Evolutionary conservation across 495 filamentous ascomycete genomes (phyloP).

Genomic region (Aspergillus nanangensis): DNA sequence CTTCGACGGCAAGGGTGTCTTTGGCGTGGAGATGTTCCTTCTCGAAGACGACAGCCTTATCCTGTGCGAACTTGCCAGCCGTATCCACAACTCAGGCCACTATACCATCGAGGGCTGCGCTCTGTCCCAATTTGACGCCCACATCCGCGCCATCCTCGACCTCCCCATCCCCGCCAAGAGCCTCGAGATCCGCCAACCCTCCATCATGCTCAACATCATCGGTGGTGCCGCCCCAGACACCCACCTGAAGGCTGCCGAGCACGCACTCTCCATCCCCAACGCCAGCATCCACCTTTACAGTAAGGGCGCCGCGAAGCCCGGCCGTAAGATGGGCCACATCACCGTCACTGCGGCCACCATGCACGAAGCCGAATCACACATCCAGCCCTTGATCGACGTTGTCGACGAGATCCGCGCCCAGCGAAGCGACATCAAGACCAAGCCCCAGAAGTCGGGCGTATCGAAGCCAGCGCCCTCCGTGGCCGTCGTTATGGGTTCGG

Average conservation of each 20-base stretch:
- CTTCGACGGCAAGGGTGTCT: constrained; percentile 86
- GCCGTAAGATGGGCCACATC: constrained; percentile 93
- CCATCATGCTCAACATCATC: constrained; percentile 97
- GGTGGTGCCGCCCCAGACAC: constrained; percentile 67
- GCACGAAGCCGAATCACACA: constrained; percentile 64
- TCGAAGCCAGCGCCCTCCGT: constrained; percentile 55
- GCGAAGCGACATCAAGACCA: constrained; percentile 44
- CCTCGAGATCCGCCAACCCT: constrained; percentile 55
- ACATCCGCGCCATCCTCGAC: constrained; percentile 81
- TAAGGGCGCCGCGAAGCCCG: constrained; percentile 77
- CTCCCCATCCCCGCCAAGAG: constrained; percentile 62
- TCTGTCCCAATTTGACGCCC: constrained; percentile 87
- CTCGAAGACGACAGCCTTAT: constrained; percentile 69
- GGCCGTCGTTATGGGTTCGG: constrained; percentile 90
- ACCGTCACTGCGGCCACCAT: constrained; percentile 70
- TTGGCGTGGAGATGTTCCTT: constrained; percentile 96
- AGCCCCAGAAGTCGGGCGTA: constrained; percentile 25
- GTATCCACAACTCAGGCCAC: constrained; percentile 95
- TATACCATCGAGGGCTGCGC: constrained; percentile 94
- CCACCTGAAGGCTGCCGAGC: constrained; percentile 62
- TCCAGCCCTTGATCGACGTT: constrained; percentile 59
- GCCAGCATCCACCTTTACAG: constrained; percentile 84
- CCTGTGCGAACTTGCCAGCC: constrained; percentile 91
- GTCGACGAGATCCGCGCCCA: constrained; percentile 63
- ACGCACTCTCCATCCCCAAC: constrained; percentile 57